A percentile compares a stretch with the other conserved stretches of the same genome.
Conservation (phyloP, 495 filamentous ascomycete genomes). For the Hypoxylon trugodes region DNA sequence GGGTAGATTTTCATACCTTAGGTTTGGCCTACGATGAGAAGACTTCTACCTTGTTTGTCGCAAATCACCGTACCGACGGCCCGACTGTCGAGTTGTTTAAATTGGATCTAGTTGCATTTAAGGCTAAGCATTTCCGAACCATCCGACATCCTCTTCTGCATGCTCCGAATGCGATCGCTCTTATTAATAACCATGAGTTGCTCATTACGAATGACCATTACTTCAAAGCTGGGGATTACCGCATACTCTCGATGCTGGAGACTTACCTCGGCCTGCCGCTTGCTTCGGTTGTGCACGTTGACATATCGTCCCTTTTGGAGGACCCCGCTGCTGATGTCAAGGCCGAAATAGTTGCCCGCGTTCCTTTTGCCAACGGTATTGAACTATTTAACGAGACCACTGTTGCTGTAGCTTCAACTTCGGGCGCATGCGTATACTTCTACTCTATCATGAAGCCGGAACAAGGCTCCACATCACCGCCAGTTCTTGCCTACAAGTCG, state of each 20-base stretch:
- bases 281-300: constrained; percentile 50
- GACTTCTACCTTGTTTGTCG: constrained; percentile 47
- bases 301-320: constrained; percentile 47
- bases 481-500: constrained; percentile 27
- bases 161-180: constrained; percentile 67
- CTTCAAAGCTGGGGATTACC: constrained; percentile 36
- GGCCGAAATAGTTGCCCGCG: constrained; percentile 26
- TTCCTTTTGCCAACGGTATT: constrained; percentile 43
- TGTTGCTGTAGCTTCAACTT: constrained; percentile 50
- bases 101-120: constrained; percentile 49
- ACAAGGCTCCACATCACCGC: neutral
- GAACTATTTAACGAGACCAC: constrained; percentile 47
- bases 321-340: constrained; percentile 45
- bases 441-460: constrained; percentile 40
- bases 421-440: constrained; percentile 43
- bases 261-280: constrained; percentile 48
- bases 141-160: constrained; percentile 58
- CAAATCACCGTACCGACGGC: constrained; percentile 36
- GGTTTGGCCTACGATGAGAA: constrained; percentile 53
- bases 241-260: constrained; percentile 42
- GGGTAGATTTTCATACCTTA: constrained; percentile 54
- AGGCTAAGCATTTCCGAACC: constrained; percentile 54
- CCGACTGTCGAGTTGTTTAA: constrained; percentile 64
- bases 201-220: constrained; percentile 70
- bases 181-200: constrained; percentile 56